Percentiles rank a stretch among this genome's conserved stretches.
These are phyloP conservation scores for Amylostereum chailletii DNA, from an alignment of 1,284 basidiomycete species.

Conservation along the genomic window DNA sequence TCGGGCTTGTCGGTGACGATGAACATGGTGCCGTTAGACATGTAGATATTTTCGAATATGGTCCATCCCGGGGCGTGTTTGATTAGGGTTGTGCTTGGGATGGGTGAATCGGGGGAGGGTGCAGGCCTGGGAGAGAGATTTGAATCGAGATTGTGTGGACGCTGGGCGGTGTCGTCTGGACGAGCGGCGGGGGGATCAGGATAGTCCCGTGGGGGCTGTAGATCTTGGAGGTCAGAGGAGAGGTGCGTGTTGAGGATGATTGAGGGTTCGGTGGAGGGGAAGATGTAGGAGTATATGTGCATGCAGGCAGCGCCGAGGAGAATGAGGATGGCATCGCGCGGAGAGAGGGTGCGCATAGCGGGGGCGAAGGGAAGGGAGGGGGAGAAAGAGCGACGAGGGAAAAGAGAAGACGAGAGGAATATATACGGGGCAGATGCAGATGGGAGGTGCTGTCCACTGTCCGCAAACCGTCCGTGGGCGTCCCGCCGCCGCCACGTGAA, in stretches of 20 bases:
- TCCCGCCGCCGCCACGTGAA: too few species aligned
- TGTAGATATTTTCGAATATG: constrained; percentile 69
- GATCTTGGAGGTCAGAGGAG: constrained; percentile 3
- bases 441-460: too few species aligned
- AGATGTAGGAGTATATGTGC: constrained; percentile 37
- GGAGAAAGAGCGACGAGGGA: too few species aligned
- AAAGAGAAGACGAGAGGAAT: too few species aligned
- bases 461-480: too few species aligned
- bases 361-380: not conserved
- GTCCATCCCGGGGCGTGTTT: constrained; percentile 77
- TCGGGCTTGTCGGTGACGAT: constrained; percentile 41
- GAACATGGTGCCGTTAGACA: constrained; percentile 68
- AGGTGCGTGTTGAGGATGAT: constrained; percentile 29
- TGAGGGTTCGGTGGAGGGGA: constrained; percentile 22
- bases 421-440: too few species aligned
- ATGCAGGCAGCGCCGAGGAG: constrained; percentile 41
- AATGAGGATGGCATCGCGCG: constrained; percentile 40
- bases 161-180: not conserved
- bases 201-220: not conserved
- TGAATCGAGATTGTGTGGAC: constrained; percentile 2
- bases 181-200: not conserved
- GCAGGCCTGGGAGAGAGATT: constrained; percentile 5
- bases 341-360: constrained; percentile 9
- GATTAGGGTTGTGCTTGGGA: constrained; percentile 37
- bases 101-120: constrained; percentile 2